Evolutionary conservation across 208 protist species (phyloP).

Genomic region (Leishmania major): DNA sequence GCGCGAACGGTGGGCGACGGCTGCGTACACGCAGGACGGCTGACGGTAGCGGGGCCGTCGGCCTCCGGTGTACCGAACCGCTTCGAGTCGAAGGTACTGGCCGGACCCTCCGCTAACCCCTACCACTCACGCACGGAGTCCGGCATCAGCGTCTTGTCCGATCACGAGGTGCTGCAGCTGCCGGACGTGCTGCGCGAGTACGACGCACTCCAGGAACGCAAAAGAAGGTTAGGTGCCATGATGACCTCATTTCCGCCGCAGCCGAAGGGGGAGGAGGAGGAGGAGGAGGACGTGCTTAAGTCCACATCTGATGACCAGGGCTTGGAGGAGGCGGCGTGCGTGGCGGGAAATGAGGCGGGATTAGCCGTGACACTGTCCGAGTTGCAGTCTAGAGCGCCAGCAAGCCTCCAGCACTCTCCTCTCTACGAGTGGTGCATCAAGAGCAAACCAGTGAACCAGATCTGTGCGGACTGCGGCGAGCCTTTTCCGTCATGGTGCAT

Average conservation of each 20-base stretch:
- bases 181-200: constrained; percentile 54
- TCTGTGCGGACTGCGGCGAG: constrained; percentile 67
- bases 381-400: constrained; percentile 2
- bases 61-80: constrained; percentile 1
- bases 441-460: constrained; percentile 36
- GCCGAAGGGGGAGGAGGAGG: constrained; percentile 19
- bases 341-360: neutral
- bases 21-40: neutral
- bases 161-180: constrained; percentile 66
- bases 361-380: neutral
- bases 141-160: constrained; percentile 39
- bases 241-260: neutral
- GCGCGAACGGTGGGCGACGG: neutral
- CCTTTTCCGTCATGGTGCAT: constrained; percentile 68
- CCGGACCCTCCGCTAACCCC: neutral
- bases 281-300: constrained; percentile 11
- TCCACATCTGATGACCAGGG: neutral
- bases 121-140: constrained; percentile 16
- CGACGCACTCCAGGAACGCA: constrained; percentile 26
- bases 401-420: constrained; percentile 43
- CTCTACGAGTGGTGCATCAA: constrained; percentile 49
- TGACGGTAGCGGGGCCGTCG: neutral
- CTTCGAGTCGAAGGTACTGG: constrained; percentile 25
- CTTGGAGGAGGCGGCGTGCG: neutral
- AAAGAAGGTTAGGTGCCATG: neutral